Base-by-base conservation (phyloP, 139 green algal species). In the Picochlorum sp. region DNA sequence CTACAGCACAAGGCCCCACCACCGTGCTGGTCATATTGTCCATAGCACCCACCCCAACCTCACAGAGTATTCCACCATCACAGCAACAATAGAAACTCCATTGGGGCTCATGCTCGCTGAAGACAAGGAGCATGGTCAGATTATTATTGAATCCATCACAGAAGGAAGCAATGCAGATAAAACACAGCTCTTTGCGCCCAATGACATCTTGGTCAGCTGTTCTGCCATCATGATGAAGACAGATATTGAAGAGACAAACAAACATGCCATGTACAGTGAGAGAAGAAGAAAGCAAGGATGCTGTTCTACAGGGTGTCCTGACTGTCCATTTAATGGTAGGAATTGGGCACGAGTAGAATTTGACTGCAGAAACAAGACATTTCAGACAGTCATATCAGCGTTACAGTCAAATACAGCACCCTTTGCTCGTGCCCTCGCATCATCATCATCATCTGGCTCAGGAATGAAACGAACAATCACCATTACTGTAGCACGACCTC, bases 331-430 rank as follows among this genome's bases (percentile, higher is more conserved):
- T 21, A 54, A 54, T 54, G 47, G 15, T 4, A 18, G 47, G 47
- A 54, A 54, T 10, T 54, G 47, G 47, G 47, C n/a, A 26, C 47
- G n/a, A 9, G 47, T 54, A 21, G 18, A 54, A 54, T 54, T 54
- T 54, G 47, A 54, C 47, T 54, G 47, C 47, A 54, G 47, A 54
- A 21, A 21, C n/a, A 21, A 54, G n/a, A 54, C 18, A 20, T 54
- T 54, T 13, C 18, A 54, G 16, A 21, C 47, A 54, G 47, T 54
- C n/a, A 21, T 54, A 21, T 20, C 47, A 26, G 47, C 47, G 10
- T 21, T 54, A 0, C n/a, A 20, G 16, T 54, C 47, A 20, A 54
- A 54, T 24, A 54, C 47, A 41, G 34, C 34, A 41, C 34, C 34
- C 34, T 41, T 41, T 41, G 34, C 34, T 41, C 34, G 34, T 0